Percentiles rank a stretch among this genome's conserved stretches.
Conservation (phyloP, 2,329 filamentous ascomycete species). For the Lachnellula occidentalis region DNA sequence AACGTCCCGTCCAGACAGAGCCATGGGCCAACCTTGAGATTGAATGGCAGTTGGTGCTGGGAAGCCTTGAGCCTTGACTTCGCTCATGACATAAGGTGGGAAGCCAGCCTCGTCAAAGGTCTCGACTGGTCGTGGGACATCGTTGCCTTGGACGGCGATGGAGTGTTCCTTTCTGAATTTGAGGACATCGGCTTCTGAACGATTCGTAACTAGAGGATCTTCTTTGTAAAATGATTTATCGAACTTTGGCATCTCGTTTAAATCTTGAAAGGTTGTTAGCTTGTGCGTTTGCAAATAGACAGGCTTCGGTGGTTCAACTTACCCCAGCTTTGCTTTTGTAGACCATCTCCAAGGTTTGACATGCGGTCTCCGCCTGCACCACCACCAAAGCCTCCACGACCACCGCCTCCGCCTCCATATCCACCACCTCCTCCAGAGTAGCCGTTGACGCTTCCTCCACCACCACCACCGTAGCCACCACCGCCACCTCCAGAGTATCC, state of each 20-base stretch:
- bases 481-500: constrained; percentile 42
- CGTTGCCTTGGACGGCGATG: constrained; percentile 73
- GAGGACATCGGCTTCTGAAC: constrained; percentile 74
- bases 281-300: constrained; percentile 2
- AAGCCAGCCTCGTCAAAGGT: constrained; percentile 98
- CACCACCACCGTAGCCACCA: constrained; percentile 33
- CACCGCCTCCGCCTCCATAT: constrained; percentile 30
- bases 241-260: constrained; percentile 81
- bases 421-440: constrained; percentile 31
- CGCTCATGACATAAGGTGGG: constrained; percentile 93
- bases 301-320: constrained; percentile 32
- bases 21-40: constrained; percentile 98
- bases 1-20: constrained; percentile 93
- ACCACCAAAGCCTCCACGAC: constrained; percentile 39
- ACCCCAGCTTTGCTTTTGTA: constrained; percentile 90
- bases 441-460: constrained; percentile 35
- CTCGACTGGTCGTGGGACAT: constrained; percentile 90
- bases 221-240: constrained; percentile 99
- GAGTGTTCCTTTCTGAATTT: constrained; percentile 81
- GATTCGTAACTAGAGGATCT: constrained; percentile 68
- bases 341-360: constrained; percentile 79
- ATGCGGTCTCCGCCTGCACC: constrained; percentile 85
- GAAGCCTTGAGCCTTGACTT: constrained; percentile 98
- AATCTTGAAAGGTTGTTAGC: constrained; percentile 48
- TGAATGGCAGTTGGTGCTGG: constrained; percentile 91